Evolutionary conservation across 495 filamentous ascomycete genomes (phyloP).

Genomic region (Penicillium cinerascens): DNA sequence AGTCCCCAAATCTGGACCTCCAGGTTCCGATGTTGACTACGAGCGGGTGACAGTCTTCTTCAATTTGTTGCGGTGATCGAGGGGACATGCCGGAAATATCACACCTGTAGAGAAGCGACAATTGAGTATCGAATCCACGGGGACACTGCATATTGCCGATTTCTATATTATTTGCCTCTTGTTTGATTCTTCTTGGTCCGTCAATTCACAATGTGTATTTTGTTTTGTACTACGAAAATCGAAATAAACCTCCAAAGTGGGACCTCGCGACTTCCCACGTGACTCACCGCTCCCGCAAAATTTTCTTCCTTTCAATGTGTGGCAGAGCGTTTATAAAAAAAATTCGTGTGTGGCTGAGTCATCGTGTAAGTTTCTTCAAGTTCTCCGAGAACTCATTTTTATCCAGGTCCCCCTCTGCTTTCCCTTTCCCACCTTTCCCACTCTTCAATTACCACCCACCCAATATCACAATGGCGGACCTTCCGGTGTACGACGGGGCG

Average conservation of each 20-base stretch:
- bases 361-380: too few species aligned
- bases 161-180: not conserved
- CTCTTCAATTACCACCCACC: conserved; percentile 18
- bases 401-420: conserved; percentile 15
- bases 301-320: conserved; percentile 26
- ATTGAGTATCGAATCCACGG: not conserved
- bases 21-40: conserved; percentile 60
- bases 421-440: conserved; percentile 21
- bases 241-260: not conserved
- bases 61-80: conserved; percentile 40
- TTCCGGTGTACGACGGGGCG: conserved; percentile 98
- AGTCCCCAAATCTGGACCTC: conserved; percentile 41
- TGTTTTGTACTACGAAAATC: not conserved
- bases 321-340: conserved; percentile 32
- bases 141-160: not conserved
- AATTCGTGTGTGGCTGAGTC: too few species aligned
- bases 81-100: not conserved
- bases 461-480: conserved; percentile 62
- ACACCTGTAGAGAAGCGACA: not conserved
- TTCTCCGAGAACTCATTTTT: too few species aligned
- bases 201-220: not conserved
- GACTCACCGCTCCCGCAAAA: conserved; percentile 27
- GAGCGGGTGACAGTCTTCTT: conserved; percentile 65
- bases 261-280: conserved; percentile 15
- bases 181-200: not conserved